phyloP scores from a whole-genome alignment of 75 land plant species.

The Gnetum montanum region DNA sequence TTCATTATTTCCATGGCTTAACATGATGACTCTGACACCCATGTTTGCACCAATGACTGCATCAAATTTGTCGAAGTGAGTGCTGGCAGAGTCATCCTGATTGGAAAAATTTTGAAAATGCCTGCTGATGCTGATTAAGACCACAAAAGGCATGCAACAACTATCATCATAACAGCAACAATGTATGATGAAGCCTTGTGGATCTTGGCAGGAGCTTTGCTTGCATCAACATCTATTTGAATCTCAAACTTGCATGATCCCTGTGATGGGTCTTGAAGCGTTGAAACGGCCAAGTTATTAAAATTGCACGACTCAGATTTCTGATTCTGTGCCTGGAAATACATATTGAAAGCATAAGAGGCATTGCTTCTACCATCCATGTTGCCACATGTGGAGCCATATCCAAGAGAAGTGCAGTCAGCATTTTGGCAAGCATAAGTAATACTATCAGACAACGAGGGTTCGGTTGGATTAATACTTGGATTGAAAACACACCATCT shows the following conservation, averaged over 20 bases:
- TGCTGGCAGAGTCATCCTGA: no score
- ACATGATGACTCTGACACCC: no score
- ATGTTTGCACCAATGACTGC: no score
- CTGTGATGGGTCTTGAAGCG: constrained; percentile 31
- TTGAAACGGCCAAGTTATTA: constrained; percentile 16
- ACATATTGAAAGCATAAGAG: constrained; percentile 70
- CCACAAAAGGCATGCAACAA: neutral
- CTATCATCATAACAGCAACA: neutral
- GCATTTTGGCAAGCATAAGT: constrained; percentile 46
- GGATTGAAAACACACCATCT: constrained; percentile 48
- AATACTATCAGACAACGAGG: constrained; percentile 22
- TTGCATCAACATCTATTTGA: constrained; percentile 19
- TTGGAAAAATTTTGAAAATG: no score
- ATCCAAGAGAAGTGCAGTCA: constrained; percentile 51
- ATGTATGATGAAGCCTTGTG: neutral
- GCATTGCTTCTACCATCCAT: constrained; percentile 33
- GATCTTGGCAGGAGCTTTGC: neutral
- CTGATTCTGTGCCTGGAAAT: constrained; percentile 59
- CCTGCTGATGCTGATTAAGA: constrained; percentile 1
- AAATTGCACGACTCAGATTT: constrained; percentile 30
- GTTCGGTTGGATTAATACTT: constrained; percentile 13
- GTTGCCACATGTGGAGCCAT: constrained; percentile 39
- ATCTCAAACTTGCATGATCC: constrained; percentile 34
- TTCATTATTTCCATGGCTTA: no score
- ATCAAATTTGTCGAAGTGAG: no score